Evolutionary conservation across 345 rosid genomes (phyloP).

Genomic region (Populus ilicifolia): DNA sequence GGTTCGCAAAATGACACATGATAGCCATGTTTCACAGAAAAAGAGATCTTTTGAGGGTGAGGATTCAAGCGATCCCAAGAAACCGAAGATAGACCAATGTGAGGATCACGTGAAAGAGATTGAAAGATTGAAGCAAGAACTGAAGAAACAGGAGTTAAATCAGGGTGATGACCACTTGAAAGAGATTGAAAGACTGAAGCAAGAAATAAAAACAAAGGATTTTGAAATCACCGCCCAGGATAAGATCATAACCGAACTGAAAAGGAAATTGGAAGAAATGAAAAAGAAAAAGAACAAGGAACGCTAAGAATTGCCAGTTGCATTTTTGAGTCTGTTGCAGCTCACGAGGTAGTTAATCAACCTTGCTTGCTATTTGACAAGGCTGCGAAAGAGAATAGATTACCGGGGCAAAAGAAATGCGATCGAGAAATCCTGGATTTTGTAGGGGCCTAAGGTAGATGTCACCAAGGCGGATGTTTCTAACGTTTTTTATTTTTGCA

Average conservation of each 20-base stretch:
- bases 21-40: conserved; percentile 23
- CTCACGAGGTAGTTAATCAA: no score
- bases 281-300: conserved; percentile 5
- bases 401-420: no score
- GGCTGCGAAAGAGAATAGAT: no score
- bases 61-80: conserved; percentile 34
- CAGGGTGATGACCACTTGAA: conserved; percentile 30
- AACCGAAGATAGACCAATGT: conserved; percentile 16
- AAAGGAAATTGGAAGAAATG: conserved; percentile 20
- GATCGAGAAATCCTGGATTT: no score
- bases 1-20: conserved; percentile 51
- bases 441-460: no score
- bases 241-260: conserved; percentile 44
- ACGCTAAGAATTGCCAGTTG: neutral
- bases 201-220: conserved; percentile 44
- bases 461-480: no score
- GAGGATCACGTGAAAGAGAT: conserved; percentile 33
- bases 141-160: neutral
- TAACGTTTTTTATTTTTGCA: no score
- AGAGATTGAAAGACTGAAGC: conserved; percentile 52
- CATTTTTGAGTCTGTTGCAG: neutral
- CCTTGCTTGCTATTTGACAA: no score
- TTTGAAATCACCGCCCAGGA: conserved; percentile 36
- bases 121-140: conserved; percentile 13
- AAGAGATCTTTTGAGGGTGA: conserved; percentile 39